Evolutionary conservation across 176 grass and related monocot species (phyloP), one percentile per base, ranked within the genome.

Genomic region (Coix lacrymajobi): DNA sequence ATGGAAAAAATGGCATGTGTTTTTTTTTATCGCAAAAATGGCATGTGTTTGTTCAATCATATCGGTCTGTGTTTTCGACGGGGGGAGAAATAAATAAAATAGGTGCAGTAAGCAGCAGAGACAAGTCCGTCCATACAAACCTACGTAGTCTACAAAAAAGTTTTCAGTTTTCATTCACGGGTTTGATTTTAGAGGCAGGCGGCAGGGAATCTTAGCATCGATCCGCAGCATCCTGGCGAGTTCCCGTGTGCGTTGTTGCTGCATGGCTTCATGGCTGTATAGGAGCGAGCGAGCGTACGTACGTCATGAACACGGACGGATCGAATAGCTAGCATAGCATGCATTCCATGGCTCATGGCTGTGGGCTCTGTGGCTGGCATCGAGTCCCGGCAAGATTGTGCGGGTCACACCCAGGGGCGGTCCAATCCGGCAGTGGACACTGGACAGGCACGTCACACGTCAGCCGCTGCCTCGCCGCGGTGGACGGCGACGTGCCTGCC

Each of bases 321-420:
- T 8, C 3, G 2, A 25, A 43, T 25, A 33, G 25, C 25, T 39
- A 51, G 43, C 4, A 33, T 33, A 45, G 43, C 44, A 16, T 16
- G 3, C 39, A 36, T 56, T 54, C 68, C 61, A 48, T 44, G 22
- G 7, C 3, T 3, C 16, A 49, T 17, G 16, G 1, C 15, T 46
- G 45, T 5, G 12, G 15, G 45, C 14, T 24, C 14, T 24, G 22
- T 57, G 52, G 52, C 52, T 57, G 33, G 25, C 68, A 17, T 16
- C 38, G 38, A 44, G 68, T 75, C 60, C 66, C 20, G 66, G 54
- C 43, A 11, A 64, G 41, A 57, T 24, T 7, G 8, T 13, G 38
- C 40, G 7, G 83, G 78, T 72, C 56, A 77, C 65, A 82, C 81
- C 78, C 46, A 11, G 87, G 71, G 78, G 68, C 13, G 87, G 74